Base-by-base conservation (phyloP, 306 rosid species). In the Cicer cuneatum region DNA sequence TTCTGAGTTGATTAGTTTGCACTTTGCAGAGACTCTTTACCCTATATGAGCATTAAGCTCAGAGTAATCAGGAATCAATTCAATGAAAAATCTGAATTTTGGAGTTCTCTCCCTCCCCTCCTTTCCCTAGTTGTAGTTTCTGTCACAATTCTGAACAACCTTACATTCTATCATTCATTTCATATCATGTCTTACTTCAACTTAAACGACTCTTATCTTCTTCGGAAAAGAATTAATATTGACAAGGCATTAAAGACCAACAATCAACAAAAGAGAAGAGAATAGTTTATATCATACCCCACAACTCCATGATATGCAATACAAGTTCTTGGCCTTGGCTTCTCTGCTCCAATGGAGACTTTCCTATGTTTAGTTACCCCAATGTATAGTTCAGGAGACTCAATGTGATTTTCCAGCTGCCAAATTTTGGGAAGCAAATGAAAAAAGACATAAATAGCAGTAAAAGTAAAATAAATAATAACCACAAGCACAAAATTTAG, bases 351-450 rank as follows among this genome's bases (percentile, higher is more conserved):
- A 39, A 80, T 24, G 12, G 87, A 80, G 64, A 70, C 43, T n/a
- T 87, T 85, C 80, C 96, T 86, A 24, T 81, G 81, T 63, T 88
- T 89, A 29, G 24, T 85, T 40, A 89, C 89, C 66, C 97, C 97
- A 42, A 92, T 79, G 86, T 87, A 89, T 80, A 92, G 74, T 74
- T 87, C 93, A 60, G 88, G 89, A 74, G 79, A 43, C 37, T 80
- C 92, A n/a, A 42, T 69, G 37, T 46, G 87, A 83, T 89, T 75
- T 37, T 75, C 83, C 78, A 92, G 78, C 97, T 92, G 91, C 79
- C 45, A 76, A 66, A 80, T n/a, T 74, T 40, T 56, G 48, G 38
- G 1, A 24, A 52, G 54, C 82, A 39, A 21, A 63, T 57, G 47
- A 64, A 53, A 38, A 43, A 51, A 59, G 74, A 8, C 14, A 69